Evolutionary conservation across 208 protist genomes (phyloP).

Genomic region (Angomonas ambiguus): DNA sequence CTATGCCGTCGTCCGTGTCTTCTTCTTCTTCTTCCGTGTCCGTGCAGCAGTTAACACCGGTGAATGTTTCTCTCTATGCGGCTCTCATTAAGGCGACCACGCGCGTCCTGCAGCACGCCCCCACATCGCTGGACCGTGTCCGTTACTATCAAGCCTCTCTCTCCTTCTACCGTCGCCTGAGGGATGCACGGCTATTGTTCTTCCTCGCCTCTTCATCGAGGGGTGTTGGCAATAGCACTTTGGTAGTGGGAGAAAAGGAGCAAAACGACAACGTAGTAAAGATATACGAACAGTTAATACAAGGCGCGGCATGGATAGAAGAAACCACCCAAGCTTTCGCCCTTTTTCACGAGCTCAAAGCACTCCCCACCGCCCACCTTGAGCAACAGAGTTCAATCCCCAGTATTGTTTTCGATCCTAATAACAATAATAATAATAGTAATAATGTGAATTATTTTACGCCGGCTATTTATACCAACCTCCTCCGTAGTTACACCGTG

Average conservation of each 20-base stretch:
- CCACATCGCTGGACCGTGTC: too few species aligned
- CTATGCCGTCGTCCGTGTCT: too few species aligned
- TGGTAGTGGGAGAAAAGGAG: background rate
- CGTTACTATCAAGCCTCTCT: too few species aligned
- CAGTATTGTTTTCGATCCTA: conserved; percentile 12
- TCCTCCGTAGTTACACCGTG: conserved; percentile 60
- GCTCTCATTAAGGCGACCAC: too few species aligned
- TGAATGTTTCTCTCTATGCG: too few species aligned
- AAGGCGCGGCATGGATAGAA: background rate
- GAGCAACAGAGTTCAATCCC: too few species aligned
- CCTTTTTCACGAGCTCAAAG: conserved; percentile 71
- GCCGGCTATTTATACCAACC: conserved; percentile 67
- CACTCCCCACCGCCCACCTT: too few species aligned
- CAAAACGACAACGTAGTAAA: background rate
- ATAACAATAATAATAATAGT: conserved; percentile 10
- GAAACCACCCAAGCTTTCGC: conserved; percentile 72
- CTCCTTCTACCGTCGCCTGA: too few species aligned
- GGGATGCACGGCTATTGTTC: background rate
- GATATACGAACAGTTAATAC: background rate
- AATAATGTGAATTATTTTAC: conserved; percentile 22
- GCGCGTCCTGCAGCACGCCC: too few species aligned
- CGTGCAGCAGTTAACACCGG: too few species aligned
- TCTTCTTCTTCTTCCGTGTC: too few species aligned
- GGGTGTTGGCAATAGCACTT: background rate
- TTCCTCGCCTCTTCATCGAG: background rate